Conservation (phyloP, 139 green algal species). For the Chlamydomonas eustigma region DNA sequence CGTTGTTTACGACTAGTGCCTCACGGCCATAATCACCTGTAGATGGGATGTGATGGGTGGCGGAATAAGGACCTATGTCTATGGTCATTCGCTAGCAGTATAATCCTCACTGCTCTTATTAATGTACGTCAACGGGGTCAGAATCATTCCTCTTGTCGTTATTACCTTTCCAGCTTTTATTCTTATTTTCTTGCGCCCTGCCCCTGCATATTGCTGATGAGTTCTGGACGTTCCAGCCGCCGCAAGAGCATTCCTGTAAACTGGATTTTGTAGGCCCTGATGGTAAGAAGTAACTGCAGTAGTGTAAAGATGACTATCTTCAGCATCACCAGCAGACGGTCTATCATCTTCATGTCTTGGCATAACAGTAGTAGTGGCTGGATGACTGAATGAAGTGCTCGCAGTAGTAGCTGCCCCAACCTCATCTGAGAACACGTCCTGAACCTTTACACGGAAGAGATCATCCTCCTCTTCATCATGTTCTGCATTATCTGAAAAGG, state of each 20-base stretch:
- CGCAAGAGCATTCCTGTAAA: slow-evolving; percentile 44
- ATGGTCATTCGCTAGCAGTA: no score
- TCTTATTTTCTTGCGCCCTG: slow-evolving; percentile 53
- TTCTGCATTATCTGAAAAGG: not conserved
- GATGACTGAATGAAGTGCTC: no score
- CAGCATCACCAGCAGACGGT: not conserved
- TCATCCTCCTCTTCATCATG: slow-evolving; percentile 34
- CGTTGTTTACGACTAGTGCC: no score
- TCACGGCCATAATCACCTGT: no score
- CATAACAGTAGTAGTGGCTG: slow-evolving; percentile 4
- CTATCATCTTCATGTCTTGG: not conserved
- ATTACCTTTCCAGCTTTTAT: slow-evolving; percentile 47
- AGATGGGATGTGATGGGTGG: no score
- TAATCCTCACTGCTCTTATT: no score
- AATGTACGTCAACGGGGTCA: no score
- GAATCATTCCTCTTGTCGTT: not conserved
- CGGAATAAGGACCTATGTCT: no score
- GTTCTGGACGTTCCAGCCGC: no score
- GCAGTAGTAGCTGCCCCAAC: slow-evolving; percentile 5
- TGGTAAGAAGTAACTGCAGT: no score
- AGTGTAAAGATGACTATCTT: slow-evolving; percentile 9
- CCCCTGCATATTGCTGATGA: not conserved
- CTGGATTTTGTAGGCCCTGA: not conserved
- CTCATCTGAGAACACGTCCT: slow-evolving; percentile 38
- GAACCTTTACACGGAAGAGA: slow-evolving; percentile 48